Conservation (phyloP, 768 basidiomycete genomes). For the Suillus variegatus region DNA sequence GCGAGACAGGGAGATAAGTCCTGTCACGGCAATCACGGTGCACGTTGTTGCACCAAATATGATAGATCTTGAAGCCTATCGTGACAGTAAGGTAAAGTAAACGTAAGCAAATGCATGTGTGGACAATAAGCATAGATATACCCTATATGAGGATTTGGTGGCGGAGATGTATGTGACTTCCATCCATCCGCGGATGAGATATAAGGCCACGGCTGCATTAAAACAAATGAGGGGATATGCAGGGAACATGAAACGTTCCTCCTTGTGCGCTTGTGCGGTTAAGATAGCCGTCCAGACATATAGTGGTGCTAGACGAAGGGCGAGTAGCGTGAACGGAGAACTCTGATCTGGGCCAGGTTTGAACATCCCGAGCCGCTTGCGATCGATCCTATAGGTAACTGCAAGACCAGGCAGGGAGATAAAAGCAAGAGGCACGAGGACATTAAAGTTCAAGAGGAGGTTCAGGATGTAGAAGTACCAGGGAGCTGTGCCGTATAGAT, state of each 20-base stretch:
- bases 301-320: slow-evolving; percentile 78
- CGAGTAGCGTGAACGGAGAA: slow-evolving; percentile 78
- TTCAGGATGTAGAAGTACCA: slow-evolving; percentile 87
- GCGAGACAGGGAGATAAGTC: slow-evolving; percentile 75
- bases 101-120: neutral
- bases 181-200: slow-evolving; percentile 83
- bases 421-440: slow-evolving; percentile 78
- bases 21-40: slow-evolving; percentile 62
- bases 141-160: slow-evolving; percentile 85
- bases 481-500: slow-evolving; percentile 90
- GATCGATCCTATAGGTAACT: slow-evolving; percentile 74
- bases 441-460: slow-evolving; percentile 92
- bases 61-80: slow-evolving; percentile 72
- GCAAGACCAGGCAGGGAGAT: slow-evolving; percentile 76
- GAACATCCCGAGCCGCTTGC: slow-evolving; percentile 66
- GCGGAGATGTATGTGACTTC: slow-evolving; percentile 72
- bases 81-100: neutral
- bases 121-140: slow-evolving; percentile 37
- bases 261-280: slow-evolving; percentile 87
- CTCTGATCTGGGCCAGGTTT: slow-evolving; percentile 57
- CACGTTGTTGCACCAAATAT: slow-evolving; percentile 80
- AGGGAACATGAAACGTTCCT: slow-evolving; percentile 98
- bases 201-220: slow-evolving; percentile 89
- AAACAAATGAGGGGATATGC: slow-evolving; percentile 90
- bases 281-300: slow-evolving; percentile 91